Evolutionary conservation across 202 grass and related monocot species (phyloP), one percentile per base, ranked within the genome.

Genomic region (Zoysia matrella): DNA sequence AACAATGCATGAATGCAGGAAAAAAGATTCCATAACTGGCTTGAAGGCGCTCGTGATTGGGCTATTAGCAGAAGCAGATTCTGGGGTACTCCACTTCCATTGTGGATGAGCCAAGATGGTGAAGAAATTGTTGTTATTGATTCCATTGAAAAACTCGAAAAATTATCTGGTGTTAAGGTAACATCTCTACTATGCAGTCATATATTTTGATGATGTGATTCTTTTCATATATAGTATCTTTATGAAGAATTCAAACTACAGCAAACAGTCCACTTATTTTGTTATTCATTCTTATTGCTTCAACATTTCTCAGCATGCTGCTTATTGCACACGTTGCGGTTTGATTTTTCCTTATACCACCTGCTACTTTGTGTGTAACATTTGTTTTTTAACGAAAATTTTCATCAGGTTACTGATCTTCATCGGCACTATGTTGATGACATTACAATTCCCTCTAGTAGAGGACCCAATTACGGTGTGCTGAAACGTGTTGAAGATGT

Each of bases 1-100:
- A 64, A 78, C 53, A 75, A 86, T 76, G 54, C 52, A 80, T 80
- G 42, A 6, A 44, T 64, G 68, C 84, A 99, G 96, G 92, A 99
- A 85, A 95, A 93, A 82, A 75, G 93, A 78, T 99, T 99, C 89
- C 92, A 99, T 77, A 99, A 99, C 76, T 99, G 96, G 96, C 85
- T 99, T 68, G 96, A 99, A 93, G 94, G 94, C 56, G 93, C 96
- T 76, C 93, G 96, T 77, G 96, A 99, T 83, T 99, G 96, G 93
- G 93, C 89, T 82, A 81, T 99, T 69, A 99, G 96, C 75, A 86
- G 96, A 87, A 99, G 81, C 83, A 94, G 96, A 89, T 99, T 99
- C 79, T 99, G 96, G 96, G 96, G 96, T 22, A 99, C 96, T 71
- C 96, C 96, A 78, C 96, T 99, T 76, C 96, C 96, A 43, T 56